Evolutionary conservation across 2,329 filamentous ascomycete genomes (phyloP).

Genomic region (Sclerotinia glacialis): DNA sequence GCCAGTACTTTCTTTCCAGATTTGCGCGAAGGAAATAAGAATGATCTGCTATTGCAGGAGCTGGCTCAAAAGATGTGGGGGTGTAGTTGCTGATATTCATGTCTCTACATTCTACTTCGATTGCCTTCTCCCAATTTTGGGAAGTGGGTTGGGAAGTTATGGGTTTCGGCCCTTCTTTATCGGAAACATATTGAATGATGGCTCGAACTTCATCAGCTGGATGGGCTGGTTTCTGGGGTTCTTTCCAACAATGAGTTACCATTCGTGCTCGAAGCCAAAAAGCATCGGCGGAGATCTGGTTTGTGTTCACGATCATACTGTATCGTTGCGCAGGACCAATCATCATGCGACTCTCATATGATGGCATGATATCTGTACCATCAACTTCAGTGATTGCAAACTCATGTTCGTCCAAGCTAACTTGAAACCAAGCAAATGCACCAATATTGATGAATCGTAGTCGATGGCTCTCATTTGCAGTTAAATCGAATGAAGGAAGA

Average conservation of each 20-base stretch:
- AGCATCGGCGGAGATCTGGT: slow-evolving; percentile 50
- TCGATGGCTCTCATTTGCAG: slow-evolving; percentile 58
- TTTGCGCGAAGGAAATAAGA: slow-evolving; percentile 55
- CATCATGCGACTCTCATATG: slow-evolving; percentile 58
- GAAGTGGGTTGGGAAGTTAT: slow-evolving; percentile 33
- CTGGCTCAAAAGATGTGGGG: slow-evolving; percentile 45
- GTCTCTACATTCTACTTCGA: slow-evolving; percentile 37
- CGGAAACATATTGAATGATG: slow-evolving; percentile 46
- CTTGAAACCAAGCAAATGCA: slow-evolving; percentile 69
- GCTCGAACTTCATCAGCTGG: slow-evolving; percentile 48
- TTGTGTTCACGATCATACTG: slow-evolving; percentile 61
- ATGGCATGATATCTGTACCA: slow-evolving; percentile 62
- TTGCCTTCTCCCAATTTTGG: slow-evolving; percentile 45
- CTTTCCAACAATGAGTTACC: slow-evolving; percentile 58
- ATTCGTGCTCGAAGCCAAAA: slow-evolving; percentile 66
- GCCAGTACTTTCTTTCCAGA: slow-evolving; percentile 58
- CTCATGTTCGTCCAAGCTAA: slow-evolving; percentile 65
- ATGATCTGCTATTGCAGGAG: slow-evolving; percentile 49
- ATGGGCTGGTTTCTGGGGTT: slow-evolving; percentile 46
- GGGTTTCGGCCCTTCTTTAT: slow-evolving; percentile 7
- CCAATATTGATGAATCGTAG: slow-evolving; percentile 68
- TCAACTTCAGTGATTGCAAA: slow-evolving; percentile 68
- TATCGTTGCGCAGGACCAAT: slow-evolving; percentile 70
- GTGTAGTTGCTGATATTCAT: slow-evolving; percentile 45
- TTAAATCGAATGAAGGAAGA: slow-evolving; percentile 46